Evolutionary conservation across 345 rosid species (phyloP), one percentile per base, ranked within the genome.

Genomic region (Crucihimalaya himalaica): DNA sequence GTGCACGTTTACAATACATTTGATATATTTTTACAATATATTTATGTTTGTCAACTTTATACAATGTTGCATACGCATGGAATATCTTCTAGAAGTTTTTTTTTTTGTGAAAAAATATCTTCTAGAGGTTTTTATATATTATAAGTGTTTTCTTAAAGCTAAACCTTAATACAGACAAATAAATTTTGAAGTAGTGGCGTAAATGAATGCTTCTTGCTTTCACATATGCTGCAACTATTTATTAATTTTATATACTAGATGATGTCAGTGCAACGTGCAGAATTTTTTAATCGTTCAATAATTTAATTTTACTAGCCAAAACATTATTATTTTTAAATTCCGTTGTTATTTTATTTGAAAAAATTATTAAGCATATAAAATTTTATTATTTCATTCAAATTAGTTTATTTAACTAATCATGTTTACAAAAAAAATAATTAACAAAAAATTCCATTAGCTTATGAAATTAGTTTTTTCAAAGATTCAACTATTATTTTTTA

Each of bases 1-100:
- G 8, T 21, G 40, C 45, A 62, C 42, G 76, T 62, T 72, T 70
- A 37, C 13, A 50, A 71, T 50, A 71, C 51, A 37, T 37, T 5
- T 46, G 35, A 21, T 2, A 16, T 25, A 23, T 25, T 8, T 52
- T 39, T 39, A 11, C 15, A 39, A 8, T 13, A 13, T 15, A 35
- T n/a, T n/a, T n/a, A 35, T 35, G 25, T 23, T 23, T 3, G 25
- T 23, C 25, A 23, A 23, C 25, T 1, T 2, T 23, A 23, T 23
- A 23, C 25, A 23, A 5, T 14, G 15, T 14, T 15, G 16, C 15
- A 42, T 15, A 42, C 6, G 46, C 18, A 42, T 6, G 20, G 2
- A 43, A 6, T 43, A n/a, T 43, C 48, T 43, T 43, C 48, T 43
- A 43, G 47, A 43, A 43, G 47, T 2, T 40, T 42, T 3, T 37